Base-by-base conservation (phyloP, 345 rosid species). In the Crucihimalaya himalaica region DNA sequence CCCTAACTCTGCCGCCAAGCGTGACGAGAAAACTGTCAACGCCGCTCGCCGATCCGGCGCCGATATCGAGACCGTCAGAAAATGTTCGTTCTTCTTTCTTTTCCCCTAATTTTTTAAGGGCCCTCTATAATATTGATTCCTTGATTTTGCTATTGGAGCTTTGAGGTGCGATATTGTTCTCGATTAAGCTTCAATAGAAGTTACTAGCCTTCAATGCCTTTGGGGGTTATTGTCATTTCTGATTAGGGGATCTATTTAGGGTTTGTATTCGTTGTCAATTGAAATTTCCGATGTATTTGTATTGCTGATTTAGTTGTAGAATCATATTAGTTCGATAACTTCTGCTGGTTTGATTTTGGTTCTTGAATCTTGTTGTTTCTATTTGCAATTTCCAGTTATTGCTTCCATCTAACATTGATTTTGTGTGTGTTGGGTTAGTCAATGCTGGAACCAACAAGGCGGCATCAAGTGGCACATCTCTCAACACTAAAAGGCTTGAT, bases 401-500 rank as follows among this genome's bases (percentile, higher is more conserved):
- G 57, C 8, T 50, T 39, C 51, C n/a, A 18, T 50, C 29, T 72
- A 51, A 60, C 35, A n/a, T 16, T 7, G 47, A 8, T 63, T 68
- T 65, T 64, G 15, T 75, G 32, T 57, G 27, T 72, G 31, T 6
- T 84, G 50, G 43, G 42, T 53, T 82, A 92, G 99, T 83, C 52
- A 85, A 77, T 83, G 99, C 90, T 75, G 98, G 97, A 58, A 70
- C 91, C 11, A 95, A 95, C 85, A 95, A 76, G 79, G 94, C 99
- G 2, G 97, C 99, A 31, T 92, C 98, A 8, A 92, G 97, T 78
- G 77, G 97, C 78, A 90, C 99, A 51, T 69, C 98, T 65, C 61
- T 95, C 71, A 95, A 95, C 81, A 95, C 99, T 5, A 92, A 89
- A 84, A 88, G 85, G 86, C 97, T 92, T 68, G 97, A 92, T 77